Evolutionary conservation across 2,329 filamentous ascomycete species (phyloP), one percentile per base, ranked within the genome.

Genomic region (Plenodomus tracheiphilus): DNA sequence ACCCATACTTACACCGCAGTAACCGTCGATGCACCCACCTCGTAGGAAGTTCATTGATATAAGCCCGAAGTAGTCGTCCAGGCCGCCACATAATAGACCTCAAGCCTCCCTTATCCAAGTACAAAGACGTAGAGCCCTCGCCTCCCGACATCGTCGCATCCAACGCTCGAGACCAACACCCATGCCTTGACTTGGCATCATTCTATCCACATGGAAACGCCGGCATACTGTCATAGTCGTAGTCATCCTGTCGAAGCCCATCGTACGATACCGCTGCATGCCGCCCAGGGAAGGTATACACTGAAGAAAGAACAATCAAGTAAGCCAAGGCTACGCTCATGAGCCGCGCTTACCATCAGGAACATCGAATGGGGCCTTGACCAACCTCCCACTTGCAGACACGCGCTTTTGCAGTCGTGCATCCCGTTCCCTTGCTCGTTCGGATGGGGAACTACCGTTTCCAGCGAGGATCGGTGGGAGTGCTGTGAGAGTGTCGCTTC

Each of bases 401-500:
- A 74, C 70, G 39, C 73, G 61, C 54, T 75, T 75, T 47, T 74
- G 71, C 36, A 74, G 47, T 52, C 66, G 60, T 15, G 61, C 61
- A 18, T 74, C 70, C 16, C 72, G 53, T 49, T 74, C 68, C 28
- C 68, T 59, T 57, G 51, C 74, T 66, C 64, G 58, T 51, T 69
- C 70, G 58, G 59, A 68, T 65, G 62, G 71, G 4, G 68, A 71
- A 44, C 68, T 73, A n/a, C 71, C 71, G 43, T 72, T 73, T 21
- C 72, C 69, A 7, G 70, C 71, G 30, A 59, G 50, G 32, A 81
- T 79, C 25, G 74, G 75, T 15, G 88, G 84, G 32, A 91, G 73
- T 1, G 86, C 82, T 1, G 82, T 79, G 1, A 88, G 70, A 8
- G 79, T 82, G 66, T 91, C 88, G 61, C 68, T 63, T 32, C 28